Base-by-base conservation (phyloP, 306 rosid species). In the Spatholobus suberectus region DNA sequence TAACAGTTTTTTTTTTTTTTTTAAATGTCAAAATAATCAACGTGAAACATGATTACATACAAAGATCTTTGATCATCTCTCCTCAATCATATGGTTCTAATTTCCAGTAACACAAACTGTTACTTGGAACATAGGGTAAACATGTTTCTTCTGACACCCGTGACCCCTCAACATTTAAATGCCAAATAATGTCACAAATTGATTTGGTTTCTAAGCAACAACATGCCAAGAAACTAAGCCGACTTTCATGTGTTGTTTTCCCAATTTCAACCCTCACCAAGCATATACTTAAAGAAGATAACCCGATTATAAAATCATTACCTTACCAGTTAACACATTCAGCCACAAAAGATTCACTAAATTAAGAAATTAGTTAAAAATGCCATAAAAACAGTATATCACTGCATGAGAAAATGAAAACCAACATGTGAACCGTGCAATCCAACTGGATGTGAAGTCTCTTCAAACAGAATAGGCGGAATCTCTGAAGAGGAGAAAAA, bases 391-490 rank as follows among this genome's bases (percentile, higher is more conserved):
- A 37, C 10, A 54, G 52, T 47, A 63, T 63, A 80, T 65, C 58
- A 18, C 54, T 55, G 61, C 29, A 47, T 4, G 21, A 77, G 67
- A 65, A 79, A 59, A 81, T 58, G 29, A 76, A 26, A 51, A 86
- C 93, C 85, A 85, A 95, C 95, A 75, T 66, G 88, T 47, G 90
- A 90, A 69, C 74, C 46, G 66, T 78, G 87, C 70, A 86, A 73
- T 71, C 85, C 87, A 68, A 80, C 63, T n/a, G 90, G 84, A 74
- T 78, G 72, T 46, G 94, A 87, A 80, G 92, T 57, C 71, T 89
- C 91, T 74, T 90, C 92, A 35, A 89, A 67, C 59, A 86, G 88
- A 87, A 86, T 78, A n/a, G 93, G 90, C 72, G 87, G 85, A 70
- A 88, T 62, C 76, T 89, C 97, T 90, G 90, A 57, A 61, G 4